Evolutionary conservation across 305 asterid genomes (phyloP), one percentile per base, ranked within the genome.

Genomic region (Fraxinus velutina): DNA sequence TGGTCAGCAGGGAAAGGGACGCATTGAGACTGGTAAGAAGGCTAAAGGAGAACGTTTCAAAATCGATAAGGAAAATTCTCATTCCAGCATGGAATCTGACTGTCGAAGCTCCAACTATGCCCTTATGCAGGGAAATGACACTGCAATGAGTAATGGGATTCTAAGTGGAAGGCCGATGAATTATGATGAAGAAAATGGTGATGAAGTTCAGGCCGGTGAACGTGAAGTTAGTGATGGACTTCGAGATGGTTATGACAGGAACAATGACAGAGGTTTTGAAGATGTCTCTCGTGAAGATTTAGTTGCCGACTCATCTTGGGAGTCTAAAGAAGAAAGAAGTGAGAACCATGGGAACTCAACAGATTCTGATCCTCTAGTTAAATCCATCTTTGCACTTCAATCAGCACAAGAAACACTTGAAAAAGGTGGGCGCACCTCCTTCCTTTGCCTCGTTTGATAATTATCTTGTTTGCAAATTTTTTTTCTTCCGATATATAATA

Each of bases 71-170:
- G 95, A 90, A 88, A 91, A 87, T 89, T 93, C 97, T 89, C 94
- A 87, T 86, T 94, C 98, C 93, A 93, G 97, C 87, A 70, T 92
- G 91, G 95, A 95, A 82, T 95, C 99, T 90, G 97, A 93, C 93
- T 95, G 91, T 81, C 90, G 85, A 85, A 91, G 93, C 90, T 88
- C 89, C 90, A 88, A 88, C 89, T 91, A 90, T 81, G 85, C 85
- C 57, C 87, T 83, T 86, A 36, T 80, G 88, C 99, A 88, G 97
- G 97, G 93, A 75, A 85, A 57, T 77, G 73, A 79, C 86, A 84
- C 86, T 24, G 71, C 71, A 60, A 71, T 83, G 8, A 88, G 88
- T 86, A 93, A 93, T 80, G 92, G 92, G 55, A 83, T 85, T 66
- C 87, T 37, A 82, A 83, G 83, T 79, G 92, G 85, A 82, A 88